These are phyloP conservation scores for Saccharum spontaneum DNA, from an alignment of 176 grass and related monocot species.

Conservation along the genomic window DNA sequence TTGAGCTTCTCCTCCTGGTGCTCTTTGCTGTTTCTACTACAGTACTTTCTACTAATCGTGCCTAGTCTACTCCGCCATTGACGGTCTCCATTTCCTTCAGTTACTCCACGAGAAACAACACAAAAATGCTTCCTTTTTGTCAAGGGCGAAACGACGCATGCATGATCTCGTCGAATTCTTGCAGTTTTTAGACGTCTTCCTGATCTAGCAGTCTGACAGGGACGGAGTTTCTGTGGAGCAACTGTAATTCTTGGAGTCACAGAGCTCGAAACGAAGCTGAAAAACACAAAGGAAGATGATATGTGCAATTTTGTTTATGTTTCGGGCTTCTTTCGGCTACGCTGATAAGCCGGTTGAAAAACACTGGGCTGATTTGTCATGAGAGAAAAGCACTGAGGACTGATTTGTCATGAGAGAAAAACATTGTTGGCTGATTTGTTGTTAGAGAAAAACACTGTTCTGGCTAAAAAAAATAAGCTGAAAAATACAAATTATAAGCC, in stretches of 20 bases:
- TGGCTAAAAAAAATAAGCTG: too few species aligned
- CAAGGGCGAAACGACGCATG: background rate
- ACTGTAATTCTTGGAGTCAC: background rate
- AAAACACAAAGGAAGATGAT: background rate
- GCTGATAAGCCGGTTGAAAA: too few species aligned
- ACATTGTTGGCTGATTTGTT: too few species aligned
- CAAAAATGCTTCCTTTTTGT: background rate
- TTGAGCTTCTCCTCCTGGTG: constrained; percentile 25
- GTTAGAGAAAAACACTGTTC: too few species aligned
- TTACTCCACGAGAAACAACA: constrained; percentile 3
- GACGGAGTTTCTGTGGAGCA: background rate
- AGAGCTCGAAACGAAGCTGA: background rate
- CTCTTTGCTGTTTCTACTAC: background rate
- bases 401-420: too few species aligned
- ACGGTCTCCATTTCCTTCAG: background rate
- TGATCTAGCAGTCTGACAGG: constrained; percentile 13
- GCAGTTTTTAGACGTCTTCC: constrained; percentile 24
- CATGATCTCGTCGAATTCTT: constrained; percentile 1
- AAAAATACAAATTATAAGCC: too few species aligned
- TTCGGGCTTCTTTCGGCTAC: too few species aligned
- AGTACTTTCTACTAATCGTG: background rate
- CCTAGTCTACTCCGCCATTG: constrained; percentile 18
- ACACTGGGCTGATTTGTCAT: too few species aligned
- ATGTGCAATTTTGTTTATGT: too few species aligned
- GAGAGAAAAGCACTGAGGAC: too few species aligned